A percentile compares a stretch with the other conserved stretches of the same genome.
Evolutionary conservation across 192 early-diverging fungal species (phyloP).

Genomic region (Mortierella hygrophila): DNA sequence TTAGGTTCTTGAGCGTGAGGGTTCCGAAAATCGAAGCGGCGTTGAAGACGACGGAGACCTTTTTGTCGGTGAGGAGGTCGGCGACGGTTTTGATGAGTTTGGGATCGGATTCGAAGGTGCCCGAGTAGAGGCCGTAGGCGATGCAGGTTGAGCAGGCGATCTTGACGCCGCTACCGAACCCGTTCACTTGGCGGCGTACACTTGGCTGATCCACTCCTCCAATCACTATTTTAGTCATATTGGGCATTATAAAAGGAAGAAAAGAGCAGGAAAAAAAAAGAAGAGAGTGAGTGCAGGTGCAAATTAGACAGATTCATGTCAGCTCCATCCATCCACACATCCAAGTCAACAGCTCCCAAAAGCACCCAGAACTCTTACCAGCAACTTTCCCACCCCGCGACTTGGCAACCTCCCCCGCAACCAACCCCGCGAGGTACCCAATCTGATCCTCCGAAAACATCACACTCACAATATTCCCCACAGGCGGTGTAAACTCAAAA

Average conservation of each 20-base stretch:
- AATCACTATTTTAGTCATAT: constrained; percentile 24
- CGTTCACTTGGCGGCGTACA: constrained; percentile 51
- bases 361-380: constrained; percentile 11
- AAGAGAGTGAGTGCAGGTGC: not conserved
- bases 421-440: constrained; percentile 50
- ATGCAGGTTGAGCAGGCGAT: constrained; percentile 40
- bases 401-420: constrained; percentile 55
- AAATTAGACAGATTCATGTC: not conserved
- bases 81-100: constrained; percentile 2
- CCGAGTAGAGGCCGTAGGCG: constrained; percentile 49
- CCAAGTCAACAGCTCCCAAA: not conserved
- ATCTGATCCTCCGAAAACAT: constrained; percentile 58
- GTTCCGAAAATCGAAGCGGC: constrained; percentile 55
- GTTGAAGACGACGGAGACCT: constrained; percentile 54
- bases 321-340: not conserved
- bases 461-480: constrained; percentile 53
- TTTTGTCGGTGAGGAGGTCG: constrained; percentile 9
- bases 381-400: constrained; percentile 46
- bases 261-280: not conserved
- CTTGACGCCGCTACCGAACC: constrained; percentile 55
- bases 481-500: constrained; percentile 55
- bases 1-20: constrained; percentile 46
- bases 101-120: constrained; percentile 37
- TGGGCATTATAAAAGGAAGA: not conserved
- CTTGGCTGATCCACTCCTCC: constrained; percentile 56